Conservation (phyloP, 495 filamentous ascomycete genomes). For the Aspergillus coremiiformis region DNA sequence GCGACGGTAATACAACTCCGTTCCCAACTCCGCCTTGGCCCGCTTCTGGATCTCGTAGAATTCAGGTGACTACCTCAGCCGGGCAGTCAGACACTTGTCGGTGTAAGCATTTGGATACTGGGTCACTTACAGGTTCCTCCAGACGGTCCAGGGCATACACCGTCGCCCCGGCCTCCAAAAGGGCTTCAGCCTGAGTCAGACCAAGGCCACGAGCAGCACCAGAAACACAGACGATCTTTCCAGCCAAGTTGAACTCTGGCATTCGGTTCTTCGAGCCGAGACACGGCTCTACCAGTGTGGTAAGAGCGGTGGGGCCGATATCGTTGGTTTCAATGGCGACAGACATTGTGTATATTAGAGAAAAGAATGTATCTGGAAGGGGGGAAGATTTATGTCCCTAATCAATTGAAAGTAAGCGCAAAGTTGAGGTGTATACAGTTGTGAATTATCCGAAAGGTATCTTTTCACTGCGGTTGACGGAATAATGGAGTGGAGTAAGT, state of each 20-base stretch:
- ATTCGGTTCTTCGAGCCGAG: slow-evolving; percentile 43
- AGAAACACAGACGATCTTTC: slow-evolving; percentile 70
- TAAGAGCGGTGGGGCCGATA: slow-evolving; percentile 18
- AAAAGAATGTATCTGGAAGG: background rate
- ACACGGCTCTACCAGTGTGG: slow-evolving; percentile 10
- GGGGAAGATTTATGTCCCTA: background rate
- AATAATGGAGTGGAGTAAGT: background rate
- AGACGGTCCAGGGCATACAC: slow-evolving; percentile 44
- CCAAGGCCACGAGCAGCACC: slow-evolving; percentile 76
- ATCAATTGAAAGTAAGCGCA: background rate
- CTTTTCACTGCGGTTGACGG: background rate
- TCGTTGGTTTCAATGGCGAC: slow-evolving; percentile 35
- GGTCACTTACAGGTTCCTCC: slow-evolving; percentile 35
- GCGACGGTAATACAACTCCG: slow-evolving; percentile 67
- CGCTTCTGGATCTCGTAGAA: slow-evolving; percentile 58
- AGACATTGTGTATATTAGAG: slow-evolving; percentile 25
- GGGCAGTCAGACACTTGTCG: background rate
- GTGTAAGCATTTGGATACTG: background rate
- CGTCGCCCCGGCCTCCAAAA: slow-evolving; percentile 72
- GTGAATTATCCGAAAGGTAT: background rate
- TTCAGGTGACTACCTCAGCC: slow-evolving; percentile 36
- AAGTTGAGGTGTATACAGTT: background rate
- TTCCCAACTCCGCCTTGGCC: slow-evolving; percentile 57
- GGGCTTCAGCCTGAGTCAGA: slow-evolving; percentile 67
- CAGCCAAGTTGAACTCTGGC: slow-evolving; percentile 71